phyloP scores from a whole-genome alignment of 2,329 filamentous ascomycete species.

The Penicillium sp. region DNA sequence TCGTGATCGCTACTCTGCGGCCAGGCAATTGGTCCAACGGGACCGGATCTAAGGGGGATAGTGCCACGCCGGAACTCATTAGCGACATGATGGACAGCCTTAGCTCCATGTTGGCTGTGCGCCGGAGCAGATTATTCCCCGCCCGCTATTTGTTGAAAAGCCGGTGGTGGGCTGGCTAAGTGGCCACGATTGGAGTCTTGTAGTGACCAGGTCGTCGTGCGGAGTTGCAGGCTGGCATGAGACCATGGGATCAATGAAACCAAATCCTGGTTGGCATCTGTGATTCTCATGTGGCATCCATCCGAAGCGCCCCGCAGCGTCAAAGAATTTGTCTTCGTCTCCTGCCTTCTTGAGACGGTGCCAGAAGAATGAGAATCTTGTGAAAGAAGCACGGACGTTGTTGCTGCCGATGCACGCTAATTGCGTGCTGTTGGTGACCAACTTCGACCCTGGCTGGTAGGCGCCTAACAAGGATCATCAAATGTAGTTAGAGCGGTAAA shows the following conservation, averaged over 20 bases:
- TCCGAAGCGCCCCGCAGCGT: neutral
- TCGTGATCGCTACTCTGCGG: neutral
- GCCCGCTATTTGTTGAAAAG: neutral
- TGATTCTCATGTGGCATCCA: neutral
- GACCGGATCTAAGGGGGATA: neutral
- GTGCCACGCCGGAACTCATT: neutral
- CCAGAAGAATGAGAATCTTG: neutral
- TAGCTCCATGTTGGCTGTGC: neutral
- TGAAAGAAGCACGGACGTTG: neutral
- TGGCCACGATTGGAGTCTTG: constrained; percentile 3
- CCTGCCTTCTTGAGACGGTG: neutral
- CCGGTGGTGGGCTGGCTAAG: constrained; percentile 2
- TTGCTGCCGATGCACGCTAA: neutral
- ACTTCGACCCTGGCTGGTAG: neutral
- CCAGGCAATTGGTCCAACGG: neutral
- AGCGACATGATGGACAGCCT: constrained; percentile 1
- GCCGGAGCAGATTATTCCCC: neutral
- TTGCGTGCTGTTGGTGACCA: neutral
- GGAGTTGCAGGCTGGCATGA: neutral
- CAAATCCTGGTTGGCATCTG: neutral
- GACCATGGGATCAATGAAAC: neutral
- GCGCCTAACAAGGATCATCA: neutral
- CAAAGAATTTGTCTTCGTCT: neutral
- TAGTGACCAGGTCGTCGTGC: neutral
- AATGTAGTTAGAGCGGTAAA: neutral